Base-by-base conservation (phyloP, 164 flowering plant genomes). In the Nymphaea thermarum region DNA sequence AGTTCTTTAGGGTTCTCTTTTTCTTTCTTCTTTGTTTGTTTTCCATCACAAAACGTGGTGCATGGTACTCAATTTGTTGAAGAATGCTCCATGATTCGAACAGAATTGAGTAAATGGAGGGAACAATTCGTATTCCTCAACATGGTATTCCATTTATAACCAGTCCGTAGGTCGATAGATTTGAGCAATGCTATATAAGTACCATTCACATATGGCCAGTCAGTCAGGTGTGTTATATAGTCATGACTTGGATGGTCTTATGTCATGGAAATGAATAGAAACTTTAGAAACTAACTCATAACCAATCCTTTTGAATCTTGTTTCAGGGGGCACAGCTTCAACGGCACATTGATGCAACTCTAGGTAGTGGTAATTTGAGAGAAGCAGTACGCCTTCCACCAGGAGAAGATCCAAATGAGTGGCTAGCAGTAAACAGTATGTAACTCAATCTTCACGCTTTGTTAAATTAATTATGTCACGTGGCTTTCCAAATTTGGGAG, bases 351-450 rank as follows among this genome's bases (percentile, higher is more conserved):
- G 99, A 95, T 86, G 97, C 99, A 61, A 95, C 99, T 66, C 73
- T 95, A n/a, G 99, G 99, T 55, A 95, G 99, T 82, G 99, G 99
- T 72, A 95, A 95, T 71, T 80, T 95, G 74, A 82, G 99, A 81
- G 99, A 95, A 85, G 99, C 99, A 16, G 99, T 95, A 43, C 84
- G 89, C 66, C 96, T 95, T 70, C 99, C 99, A 44, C 96, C 99
- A n/a, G 99, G 99, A 45, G 99, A 95, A 79, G 99, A 95, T 83
- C 74, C 82, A 62, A 90, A 95, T 80, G 99, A 95, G 76, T 95
- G 99, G 99, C 98, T 95, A 43, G 99, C 99, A 65, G 99, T 95
- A 68, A 95, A 95, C 75, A 95, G 99, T 95, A 86, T 77, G n/a
- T 66, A 72, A 78, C 81, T 78, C 72, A 72, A 75, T 77, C 70